Conservation (phyloP, 2,329 filamentous ascomycete species). For the Calonectria leucothoes region DNA sequence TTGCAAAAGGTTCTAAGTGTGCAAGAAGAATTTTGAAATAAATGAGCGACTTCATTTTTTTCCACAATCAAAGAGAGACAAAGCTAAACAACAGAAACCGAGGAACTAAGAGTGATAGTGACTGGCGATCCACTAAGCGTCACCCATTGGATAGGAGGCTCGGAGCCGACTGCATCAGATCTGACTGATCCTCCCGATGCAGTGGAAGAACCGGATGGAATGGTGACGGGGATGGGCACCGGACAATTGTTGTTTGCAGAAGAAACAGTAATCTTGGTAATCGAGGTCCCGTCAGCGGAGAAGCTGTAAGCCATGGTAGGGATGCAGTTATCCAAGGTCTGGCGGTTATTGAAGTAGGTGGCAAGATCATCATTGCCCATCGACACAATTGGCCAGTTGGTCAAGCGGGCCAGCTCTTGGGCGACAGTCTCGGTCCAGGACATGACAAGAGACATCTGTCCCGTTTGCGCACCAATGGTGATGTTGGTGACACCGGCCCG, state of each 20-base stretch:
- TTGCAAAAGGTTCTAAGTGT: no score
- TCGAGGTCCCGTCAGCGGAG: conserved; percentile 8
- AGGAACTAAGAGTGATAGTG: background rate
- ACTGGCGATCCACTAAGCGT: background rate
- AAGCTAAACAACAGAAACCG: background rate
- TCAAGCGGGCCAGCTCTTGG: conserved; percentile 28
- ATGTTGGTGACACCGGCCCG: conserved; percentile 3
- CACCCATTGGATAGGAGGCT: conserved; percentile 10
- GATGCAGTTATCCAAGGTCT: conserved; percentile 24
- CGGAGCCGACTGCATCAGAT: background rate
- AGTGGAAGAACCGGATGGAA: background rate
- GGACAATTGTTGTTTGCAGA: conserved; percentile 17
- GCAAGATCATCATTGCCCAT: conserved; percentile 30
- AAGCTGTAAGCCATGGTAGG: conserved; percentile 21
- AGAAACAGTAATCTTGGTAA: conserved; percentile 16
- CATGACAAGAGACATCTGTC: conserved; percentile 28
- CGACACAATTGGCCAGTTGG: conserved; percentile 28
- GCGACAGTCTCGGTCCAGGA: conserved; percentile 30
- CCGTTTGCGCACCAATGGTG: conserved; percentile 24
- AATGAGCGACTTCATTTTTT: background rate
- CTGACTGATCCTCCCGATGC: background rate
- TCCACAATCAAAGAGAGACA: background rate
- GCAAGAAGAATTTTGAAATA: background rate
- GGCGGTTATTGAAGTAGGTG: conserved; percentile 26
- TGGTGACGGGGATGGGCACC: conserved; percentile 24